Conservation (phyloP, 331 rosid species). For the Malus hybrid region DNA sequence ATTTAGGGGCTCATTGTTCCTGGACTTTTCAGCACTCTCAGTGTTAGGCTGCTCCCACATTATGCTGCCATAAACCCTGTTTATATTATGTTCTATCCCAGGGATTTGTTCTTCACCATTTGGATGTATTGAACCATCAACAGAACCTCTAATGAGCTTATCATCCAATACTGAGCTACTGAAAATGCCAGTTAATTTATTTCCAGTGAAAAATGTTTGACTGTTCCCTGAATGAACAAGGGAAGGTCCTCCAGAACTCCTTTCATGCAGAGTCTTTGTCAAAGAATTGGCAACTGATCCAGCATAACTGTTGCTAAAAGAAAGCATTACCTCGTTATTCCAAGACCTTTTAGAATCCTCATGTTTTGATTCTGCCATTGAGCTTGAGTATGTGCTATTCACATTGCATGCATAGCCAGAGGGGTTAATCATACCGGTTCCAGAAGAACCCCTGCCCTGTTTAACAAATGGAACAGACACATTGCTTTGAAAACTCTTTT, state of each 20-base stretch:
- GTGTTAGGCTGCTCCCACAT: slow-evolving; percentile 7
- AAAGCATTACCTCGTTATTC: slow-evolving; percentile 24
- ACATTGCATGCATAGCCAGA: slow-evolving; percentile 17
- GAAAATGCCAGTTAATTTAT: slow-evolving; percentile 8
- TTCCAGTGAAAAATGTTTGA: slow-evolving; percentile 4
- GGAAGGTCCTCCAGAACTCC: slow-evolving; percentile 35
- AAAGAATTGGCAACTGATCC: slow-evolving; percentile 23
- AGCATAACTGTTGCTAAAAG: slow-evolving; percentile 19
- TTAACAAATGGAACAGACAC: slow-evolving; percentile 11
- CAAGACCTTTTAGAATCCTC: slow-evolving; percentile 30
- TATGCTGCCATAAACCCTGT: background rate
- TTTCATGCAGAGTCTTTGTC: slow-evolving; percentile 17
- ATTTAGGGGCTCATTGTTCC: background rate
- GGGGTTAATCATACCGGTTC: background rate
- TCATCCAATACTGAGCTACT: slow-evolving; percentile 1
- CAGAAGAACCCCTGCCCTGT: slow-evolving; percentile 1
- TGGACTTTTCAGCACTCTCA: background rate
- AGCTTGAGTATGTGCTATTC: slow-evolving; percentile 18
- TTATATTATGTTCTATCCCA: background rate
- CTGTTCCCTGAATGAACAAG: slow-evolving; percentile 2
- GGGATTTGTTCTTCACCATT: slow-evolving; percentile 11
- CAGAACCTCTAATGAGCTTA: slow-evolving; percentile 6
- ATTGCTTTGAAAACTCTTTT: slow-evolving; percentile 17
- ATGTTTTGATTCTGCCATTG: slow-evolving; percentile 20
- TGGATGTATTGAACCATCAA: background rate